Percentiles rank a stretch among this genome's conserved stretches.
Conservation (phyloP, 805 yeast species). For the Metschnikowia kunwiensis region DNA sequence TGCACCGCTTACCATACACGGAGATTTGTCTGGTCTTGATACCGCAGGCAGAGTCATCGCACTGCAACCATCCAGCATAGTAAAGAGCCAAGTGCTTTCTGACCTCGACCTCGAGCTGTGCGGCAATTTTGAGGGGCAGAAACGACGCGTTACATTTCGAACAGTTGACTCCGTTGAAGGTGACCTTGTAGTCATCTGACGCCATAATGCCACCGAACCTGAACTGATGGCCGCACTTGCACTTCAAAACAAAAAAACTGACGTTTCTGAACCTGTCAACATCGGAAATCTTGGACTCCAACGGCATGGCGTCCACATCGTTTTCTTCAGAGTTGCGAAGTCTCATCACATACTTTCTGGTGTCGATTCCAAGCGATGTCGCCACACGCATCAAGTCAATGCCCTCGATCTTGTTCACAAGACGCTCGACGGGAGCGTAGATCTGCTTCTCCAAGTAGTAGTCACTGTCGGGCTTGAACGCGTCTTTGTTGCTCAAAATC, state of each 20-base stretch:
- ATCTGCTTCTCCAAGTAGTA: constrained; percentile 87
- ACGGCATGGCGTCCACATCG: constrained; percentile 54
- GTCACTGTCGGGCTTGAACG: constrained; percentile 65
- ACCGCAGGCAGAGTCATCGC: constrained; percentile 86
- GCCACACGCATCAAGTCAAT: constrained; percentile 79
- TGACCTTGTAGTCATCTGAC: constrained; percentile 57
- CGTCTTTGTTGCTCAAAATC: constrained; percentile 49
- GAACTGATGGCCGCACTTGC: constrained; percentile 61
- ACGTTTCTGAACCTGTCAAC: constrained; percentile 75
- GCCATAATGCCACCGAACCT: constrained; percentile 72
- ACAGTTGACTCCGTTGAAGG: constrained; percentile 72
- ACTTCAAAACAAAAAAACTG: constrained; percentile 51
- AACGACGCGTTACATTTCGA: constrained; percentile 53
- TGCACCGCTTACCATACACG: constrained; percentile 85
- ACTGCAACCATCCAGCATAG: constrained; percentile 80
- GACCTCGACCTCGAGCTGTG: constrained; percentile 73
- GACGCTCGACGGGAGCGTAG: constrained; percentile 84
- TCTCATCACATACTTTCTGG: constrained; percentile 52
- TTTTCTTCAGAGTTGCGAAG: constrained; percentile 35
- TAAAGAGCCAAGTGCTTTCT: constrained; percentile 69
- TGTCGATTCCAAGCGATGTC: constrained; percentile 71
- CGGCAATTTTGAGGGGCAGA: constrained; percentile 51
- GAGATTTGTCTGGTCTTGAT: constrained; percentile 77
- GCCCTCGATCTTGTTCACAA: constrained; percentile 83
- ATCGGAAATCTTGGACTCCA: constrained; percentile 79